Conservation (phyloP, 805 yeast species). For the Ogataea philodendri region DNA sequence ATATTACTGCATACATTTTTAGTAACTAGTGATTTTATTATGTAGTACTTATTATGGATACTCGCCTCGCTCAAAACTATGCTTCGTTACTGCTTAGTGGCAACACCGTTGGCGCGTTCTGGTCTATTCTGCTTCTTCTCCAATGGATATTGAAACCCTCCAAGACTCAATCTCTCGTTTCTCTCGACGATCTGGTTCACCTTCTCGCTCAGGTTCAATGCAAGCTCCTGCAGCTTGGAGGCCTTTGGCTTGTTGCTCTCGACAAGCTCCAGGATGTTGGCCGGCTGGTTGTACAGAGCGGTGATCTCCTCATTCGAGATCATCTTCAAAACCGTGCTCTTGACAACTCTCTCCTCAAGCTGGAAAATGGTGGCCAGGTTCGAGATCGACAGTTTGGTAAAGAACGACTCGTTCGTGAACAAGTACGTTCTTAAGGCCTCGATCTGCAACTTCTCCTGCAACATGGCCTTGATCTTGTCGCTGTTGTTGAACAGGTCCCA, state of each 20-base stretch:
- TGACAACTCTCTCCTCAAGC: conserved; percentile 53
- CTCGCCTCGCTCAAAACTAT: conserved; percentile 5
- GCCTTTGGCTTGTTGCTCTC: conserved; percentile 65
- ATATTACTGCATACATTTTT: too few relatives aligned
- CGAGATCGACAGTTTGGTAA: conserved; percentile 67
- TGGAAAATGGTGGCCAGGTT: conserved; percentile 68
- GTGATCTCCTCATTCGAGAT: conserved; percentile 73
- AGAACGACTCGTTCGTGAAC: conserved; percentile 76
- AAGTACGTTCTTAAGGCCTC: conserved; percentile 93
- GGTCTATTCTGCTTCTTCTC: conserved; percentile 15
- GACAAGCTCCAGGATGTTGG: conserved; percentile 62
- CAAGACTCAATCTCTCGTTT: conserved; percentile 79
- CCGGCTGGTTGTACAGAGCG: conserved; percentile 70
- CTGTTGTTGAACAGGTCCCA: conserved; percentile 81
- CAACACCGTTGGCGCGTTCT: conserved; percentile 7
- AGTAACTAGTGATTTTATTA: background rate
- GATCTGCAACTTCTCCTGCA: conserved; percentile 74
- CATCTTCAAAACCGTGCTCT: conserved; percentile 68
- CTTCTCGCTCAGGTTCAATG: conserved; percentile 79
- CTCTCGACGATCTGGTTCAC: conserved; percentile 74
- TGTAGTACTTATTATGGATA: conserved; percentile 2
- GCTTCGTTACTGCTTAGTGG: conserved; percentile 9
- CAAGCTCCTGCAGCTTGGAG: conserved; percentile 82
- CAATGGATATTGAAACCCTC: conserved; percentile 52
- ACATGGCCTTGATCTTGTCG: conserved; percentile 65